Base-by-base conservation (phyloP, 495 filamentous ascomycete genomes). In the Neurospora sp. region DNA sequence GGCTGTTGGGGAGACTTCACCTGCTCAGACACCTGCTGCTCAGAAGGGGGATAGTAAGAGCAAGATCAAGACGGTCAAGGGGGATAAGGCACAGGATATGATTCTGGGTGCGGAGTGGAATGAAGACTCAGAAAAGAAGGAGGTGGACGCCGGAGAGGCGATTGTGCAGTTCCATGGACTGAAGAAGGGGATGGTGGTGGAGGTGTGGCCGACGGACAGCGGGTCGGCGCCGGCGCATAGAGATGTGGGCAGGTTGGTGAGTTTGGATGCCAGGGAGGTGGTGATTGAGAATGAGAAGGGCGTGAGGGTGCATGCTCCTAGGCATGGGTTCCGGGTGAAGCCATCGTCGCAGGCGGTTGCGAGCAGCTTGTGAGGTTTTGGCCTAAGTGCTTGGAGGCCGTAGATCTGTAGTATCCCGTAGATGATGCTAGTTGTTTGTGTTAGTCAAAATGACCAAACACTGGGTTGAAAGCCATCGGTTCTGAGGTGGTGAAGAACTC, bases 221-320 rank as follows among this genome's bases (percentile, higher is more conserved):
- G 54, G 54, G 23, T 85, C 83, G 37, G 90, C 89, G 11, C 85
- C 80, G 59, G 80, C 54, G 11, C 83, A 88, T 75, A 84, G 84
- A 72, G 90, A 91, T 77, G 73, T 76, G 11, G 89, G 89, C 0
- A 79, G 70, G 62, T 74, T 90, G 73, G 82, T 88, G 20, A 82
- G 77, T 35, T 62, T 90, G 54, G 84, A 80, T 70, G 75, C 76
- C 23, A 78, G 81, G 40, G 85, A 89, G 81, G 80, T 89, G 4
- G 85, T 89, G 3, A 77, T 90, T 42, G 85, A 88, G 78, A 81
- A 81, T 27, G 80, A 77, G 46, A 82, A 78, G 71, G 83, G 81
- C 40, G 78, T 88, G 42, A 81, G 84, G 62, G 79, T 90, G 27
- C 87, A 90, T 84, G 85, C 86, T 27, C 89, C 88, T 3, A 82